Evolutionary conservation across 352 stramenopile genomes (phyloP).

Genomic region (Lagenidium giganteum): DNA sequence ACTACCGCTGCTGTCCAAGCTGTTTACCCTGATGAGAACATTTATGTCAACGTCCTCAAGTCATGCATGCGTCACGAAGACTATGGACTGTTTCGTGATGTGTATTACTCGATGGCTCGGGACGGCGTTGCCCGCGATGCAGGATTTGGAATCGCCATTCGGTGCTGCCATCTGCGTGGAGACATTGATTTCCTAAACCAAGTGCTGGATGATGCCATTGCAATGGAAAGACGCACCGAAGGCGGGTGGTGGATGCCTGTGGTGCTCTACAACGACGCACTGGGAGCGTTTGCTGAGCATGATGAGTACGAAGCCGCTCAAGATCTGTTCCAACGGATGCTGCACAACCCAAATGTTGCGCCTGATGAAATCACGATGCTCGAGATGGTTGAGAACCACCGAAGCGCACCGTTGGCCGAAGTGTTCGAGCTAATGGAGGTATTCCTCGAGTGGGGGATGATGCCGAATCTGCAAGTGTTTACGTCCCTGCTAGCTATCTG

Average conservation of each 20-base stretch:
- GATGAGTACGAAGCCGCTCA: slow-evolving; percentile 40
- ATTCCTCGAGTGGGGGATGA: slow-evolving; percentile 53
- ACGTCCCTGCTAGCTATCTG: slow-evolving; percentile 71
- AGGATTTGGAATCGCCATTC: slow-evolving; percentile 65
- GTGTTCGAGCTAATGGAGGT: slow-evolving; percentile 67
- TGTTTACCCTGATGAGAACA: slow-evolving; percentile 58
- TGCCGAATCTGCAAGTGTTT: slow-evolving; percentile 65
- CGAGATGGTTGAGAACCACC: slow-evolving; percentile 69
- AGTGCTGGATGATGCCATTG: slow-evolving; percentile 50
- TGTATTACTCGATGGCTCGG: slow-evolving; percentile 46
- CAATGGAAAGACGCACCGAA: slow-evolving; percentile 30
- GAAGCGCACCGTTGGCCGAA: slow-evolving; percentile 47
- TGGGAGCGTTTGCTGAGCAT: slow-evolving; percentile 57
- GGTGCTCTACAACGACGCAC: slow-evolving; percentile 74
- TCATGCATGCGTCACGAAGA: slow-evolving; percentile 33
- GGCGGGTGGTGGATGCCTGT: slow-evolving; percentile 53
- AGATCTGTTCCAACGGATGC: slow-evolving; percentile 59
- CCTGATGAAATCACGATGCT: slow-evolving; percentile 76
- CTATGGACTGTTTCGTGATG: slow-evolving; percentile 33
- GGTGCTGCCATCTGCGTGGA: slow-evolving; percentile 41
- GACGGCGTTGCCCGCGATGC: slow-evolving; percentile 43
- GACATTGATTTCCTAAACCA: slow-evolving; percentile 53
- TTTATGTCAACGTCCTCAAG: slow-evolving; percentile 76
- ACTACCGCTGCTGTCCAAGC: not conserved
- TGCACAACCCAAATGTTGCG: slow-evolving; percentile 42